Conservation (phyloP, 352 stramenopile genomes). For the Globisporangium middletonii region DNA sequence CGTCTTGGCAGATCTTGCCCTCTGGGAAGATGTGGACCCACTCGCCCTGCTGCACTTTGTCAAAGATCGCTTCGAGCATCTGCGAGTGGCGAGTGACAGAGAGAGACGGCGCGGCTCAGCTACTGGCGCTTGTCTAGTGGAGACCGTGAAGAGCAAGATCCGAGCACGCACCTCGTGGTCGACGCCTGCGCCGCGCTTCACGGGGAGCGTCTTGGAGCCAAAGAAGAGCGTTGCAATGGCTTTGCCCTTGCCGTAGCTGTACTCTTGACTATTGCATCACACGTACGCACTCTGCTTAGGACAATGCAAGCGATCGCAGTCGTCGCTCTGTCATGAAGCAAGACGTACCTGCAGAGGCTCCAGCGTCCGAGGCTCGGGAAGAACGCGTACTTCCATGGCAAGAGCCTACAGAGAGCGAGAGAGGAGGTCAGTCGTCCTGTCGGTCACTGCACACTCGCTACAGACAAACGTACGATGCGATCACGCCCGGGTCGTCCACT, state of each 20-base stretch:
- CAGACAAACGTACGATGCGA: constrained; percentile 45
- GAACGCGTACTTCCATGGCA: constrained; percentile 62
- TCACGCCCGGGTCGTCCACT: constrained; percentile 66
- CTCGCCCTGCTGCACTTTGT: constrained; percentile 68
- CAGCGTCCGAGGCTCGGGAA: constrained; percentile 48
- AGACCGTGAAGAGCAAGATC: no score
- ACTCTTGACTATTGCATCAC: constrained; percentile 56
- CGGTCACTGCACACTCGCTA: neutral
- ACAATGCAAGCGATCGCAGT: neutral
- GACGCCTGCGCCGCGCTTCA: constrained; percentile 66
- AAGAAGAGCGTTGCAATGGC: constrained; percentile 58
- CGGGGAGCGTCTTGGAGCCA: constrained; percentile 58
- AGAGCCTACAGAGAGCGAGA: constrained; percentile 30
- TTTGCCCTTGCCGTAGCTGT: constrained; percentile 67
- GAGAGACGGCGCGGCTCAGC: neutral
- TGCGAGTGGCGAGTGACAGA: constrained; percentile 7
- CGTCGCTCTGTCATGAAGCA: neutral
- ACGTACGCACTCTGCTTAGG: neutral
- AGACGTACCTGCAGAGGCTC: constrained; percentile 60
- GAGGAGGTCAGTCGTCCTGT: neutral
- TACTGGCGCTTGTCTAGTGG: no score
- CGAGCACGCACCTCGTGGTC: constrained; percentile 45
- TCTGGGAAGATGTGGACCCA: constrained; percentile 89
- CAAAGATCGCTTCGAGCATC: constrained; percentile 74
- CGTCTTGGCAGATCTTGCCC: constrained; percentile 73